A percentile compares a stretch with the other conserved stretches of the same genome.
These are phyloP conservation scores for Alternaria ethzedia DNA, from an alignment of 2,329 filamentous ascomycete genomes.

Conservation along the genomic window DNA sequence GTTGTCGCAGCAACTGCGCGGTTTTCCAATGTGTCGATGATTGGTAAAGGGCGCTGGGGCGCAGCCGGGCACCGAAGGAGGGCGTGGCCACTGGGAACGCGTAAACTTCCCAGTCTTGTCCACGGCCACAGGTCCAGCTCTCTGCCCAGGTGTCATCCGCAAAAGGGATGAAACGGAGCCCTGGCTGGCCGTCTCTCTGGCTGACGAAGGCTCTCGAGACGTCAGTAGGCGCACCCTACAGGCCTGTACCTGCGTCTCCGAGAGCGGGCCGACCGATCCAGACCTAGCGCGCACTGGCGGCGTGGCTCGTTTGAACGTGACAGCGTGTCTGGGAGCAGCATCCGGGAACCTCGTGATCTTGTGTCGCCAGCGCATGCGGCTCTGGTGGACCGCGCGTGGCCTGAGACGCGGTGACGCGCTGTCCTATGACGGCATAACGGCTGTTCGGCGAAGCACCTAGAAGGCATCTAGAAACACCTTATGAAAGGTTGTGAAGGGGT, in stretches of 20 bases:
- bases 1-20: neutral
- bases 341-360: constrained; percentile 24
- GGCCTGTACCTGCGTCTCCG: constrained; percentile 37
- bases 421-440: constrained; percentile 21
- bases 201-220: constrained; percentile 19
- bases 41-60: constrained; percentile 23
- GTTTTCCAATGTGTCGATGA: neutral
- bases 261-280: constrained; percentile 10
- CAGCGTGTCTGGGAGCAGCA: constrained; percentile 30
- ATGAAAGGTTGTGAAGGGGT: constrained; percentile 16
- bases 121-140: constrained; percentile 3
- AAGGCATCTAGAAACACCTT: constrained; percentile 32
- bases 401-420: constrained; percentile 25
- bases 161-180: constrained; percentile 32
- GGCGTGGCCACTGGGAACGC: constrained; percentile 18
- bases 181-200: constrained; percentile 19
- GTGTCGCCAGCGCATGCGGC: constrained; percentile 32
- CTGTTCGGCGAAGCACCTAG: constrained; percentile 20
- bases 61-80: constrained; percentile 16
- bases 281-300: constrained; percentile 5
- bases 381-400: constrained; percentile 20
- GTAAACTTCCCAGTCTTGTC: constrained; percentile 19
- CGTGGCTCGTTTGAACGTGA: constrained; percentile 27
- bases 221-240: constrained; percentile 10
- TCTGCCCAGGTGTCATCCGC: constrained; percentile 2